Base-by-base conservation (phyloP, 2,329 filamentous ascomycete species). In the Pleurostoma richardsiae region DNA sequence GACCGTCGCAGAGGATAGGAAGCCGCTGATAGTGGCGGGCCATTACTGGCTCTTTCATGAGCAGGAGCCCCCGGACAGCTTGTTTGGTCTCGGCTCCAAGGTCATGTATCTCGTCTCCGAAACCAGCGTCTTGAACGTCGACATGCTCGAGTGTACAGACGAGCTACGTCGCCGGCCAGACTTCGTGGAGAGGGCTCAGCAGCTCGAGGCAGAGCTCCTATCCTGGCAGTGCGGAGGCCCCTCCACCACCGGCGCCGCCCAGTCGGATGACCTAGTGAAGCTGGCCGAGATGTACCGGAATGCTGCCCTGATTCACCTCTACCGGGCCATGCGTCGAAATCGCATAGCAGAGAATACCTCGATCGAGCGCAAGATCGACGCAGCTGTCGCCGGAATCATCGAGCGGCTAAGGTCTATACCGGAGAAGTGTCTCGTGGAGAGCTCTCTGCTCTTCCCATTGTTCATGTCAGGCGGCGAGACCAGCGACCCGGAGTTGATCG, bases 21-120 rank as follows among this genome's bases (percentile, higher is more conserved):
- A 38, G 8, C 54, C 54, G 4, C 40, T 55, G 29, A 44, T 56
- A 8, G 33, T 36, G n/a, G 33, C 33, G 5, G 53, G 54, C 8
- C 28, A 39, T 27, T 52, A 54, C 44, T 54, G 50, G 49, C 28
- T 52, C n/a, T 38, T 30, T 26, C 38, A 44, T 40, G 36, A 44
- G 5, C 29, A 49, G n/a, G 44, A 42, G 30, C 19, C 36, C 10
- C 42, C 45, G 5, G 43, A 49, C 31, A 43, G 44, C 28, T 29
- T 40, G 6, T 41, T 41, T 10, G 44, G 44, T n/a, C 38, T 45
- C 26, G 38, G 10, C 3, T 33, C 39, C n/a, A 41, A 6, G 19
- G 29, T 45, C 2, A 31, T 45, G 10, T 45, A 31, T 30, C 38
- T 41, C 29, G 39, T 45, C 5, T 40, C 38, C 10, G 39, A 45